Base-by-base conservation (phyloP, 2,329 filamentous ascomycete species). In the Fusarium proliferatum region DNA sequence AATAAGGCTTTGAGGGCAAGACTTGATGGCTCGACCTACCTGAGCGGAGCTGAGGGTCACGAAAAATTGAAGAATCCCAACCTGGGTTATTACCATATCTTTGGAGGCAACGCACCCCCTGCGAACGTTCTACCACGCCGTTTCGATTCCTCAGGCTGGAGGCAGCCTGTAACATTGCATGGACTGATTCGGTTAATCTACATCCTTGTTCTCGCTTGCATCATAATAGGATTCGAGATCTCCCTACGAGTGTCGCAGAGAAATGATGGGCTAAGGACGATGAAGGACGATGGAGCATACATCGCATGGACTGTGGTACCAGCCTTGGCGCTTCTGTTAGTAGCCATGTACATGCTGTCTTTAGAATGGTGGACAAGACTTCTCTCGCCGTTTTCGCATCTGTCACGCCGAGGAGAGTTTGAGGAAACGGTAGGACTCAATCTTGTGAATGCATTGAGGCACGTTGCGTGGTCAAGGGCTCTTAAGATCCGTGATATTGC, bases 241-340 rank as follows among this genome's bases (percentile, higher is more conserved):
- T 77, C 80, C 3, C 61, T 84, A 7, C 77, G 80, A 6, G 49
- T 74, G 1, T 84, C 83, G 2, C 60, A 76, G 5, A 61, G 69
- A 4, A 72, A 77, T 11, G 64, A 78, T 21, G 83, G 83, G 0
- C 64, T 85, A 6, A 75, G 71, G 0, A 79, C 79, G 5, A 77
- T 82, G 26, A 67, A 60, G 3, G 72, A 79, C 9, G 76, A 79
- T 33, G 75, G 78, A 26, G 60, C 75, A 7, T 81, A 84, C 55
- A 66, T 83, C 28, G 60, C 81, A 5, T 84, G 82, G 82, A 84
- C 81, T 6, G 78, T 77, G 1, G 72, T 80, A 0, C 81, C 82
- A 1, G 79, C 80, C 2, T 26, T 81, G 10, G 60, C 81, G 5
- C 64, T 84, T 4, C 72, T 77, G 0, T 28, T 78, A 2, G 63